Conservation (phyloP, 1,284 basidiomycete genomes). For the Boletus sp. region DNA sequence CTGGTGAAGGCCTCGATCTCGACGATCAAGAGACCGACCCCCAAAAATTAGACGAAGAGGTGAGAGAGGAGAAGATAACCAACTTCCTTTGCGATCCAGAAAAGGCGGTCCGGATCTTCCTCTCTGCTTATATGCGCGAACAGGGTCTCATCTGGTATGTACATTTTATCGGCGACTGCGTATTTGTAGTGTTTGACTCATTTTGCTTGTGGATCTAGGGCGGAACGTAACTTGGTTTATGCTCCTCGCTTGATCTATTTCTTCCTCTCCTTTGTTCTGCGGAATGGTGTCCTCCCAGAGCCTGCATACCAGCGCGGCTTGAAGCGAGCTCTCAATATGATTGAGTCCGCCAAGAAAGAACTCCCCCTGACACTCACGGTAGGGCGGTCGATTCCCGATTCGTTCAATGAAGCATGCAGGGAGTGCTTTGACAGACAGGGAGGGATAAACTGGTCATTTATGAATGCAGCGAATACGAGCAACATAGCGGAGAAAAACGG, state of each 20-base stretch:
- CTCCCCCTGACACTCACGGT: slow-evolving; percentile 60
- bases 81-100: slow-evolving; percentile 64
- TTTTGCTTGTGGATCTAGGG: slow-evolving; percentile 37
- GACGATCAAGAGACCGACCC: slow-evolving; percentile 41
- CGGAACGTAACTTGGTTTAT: slow-evolving; percentile 47
- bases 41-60: slow-evolving; percentile 40
- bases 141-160: slow-evolving; percentile 66
- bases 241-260: slow-evolving; percentile 61
- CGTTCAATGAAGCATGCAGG: slow-evolving; percentile 51
- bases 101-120: slow-evolving; percentile 54
- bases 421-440: slow-evolving; percentile 51
- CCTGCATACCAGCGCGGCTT: slow-evolving; percentile 47
- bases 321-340: slow-evolving; percentile 49
- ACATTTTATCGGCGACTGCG: background rate
- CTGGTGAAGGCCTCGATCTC: slow-evolving; percentile 14
- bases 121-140: slow-evolving; percentile 65
- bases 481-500: slow-evolving; percentile 17
- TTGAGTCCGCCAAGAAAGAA: slow-evolving; percentile 56
- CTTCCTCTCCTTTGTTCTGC: slow-evolving; percentile 64
- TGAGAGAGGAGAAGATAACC: slow-evolving; percentile 50
- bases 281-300: slow-evolving; percentile 56
- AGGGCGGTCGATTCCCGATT: slow-evolving; percentile 58
- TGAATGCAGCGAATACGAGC: background rate
- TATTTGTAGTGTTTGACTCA: background rate
- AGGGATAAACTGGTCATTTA: slow-evolving; percentile 35